phyloP scores from a whole-genome alignment of 176 grass and related monocot species.

The bread wheat (Triticum aestivum) region DNA sequence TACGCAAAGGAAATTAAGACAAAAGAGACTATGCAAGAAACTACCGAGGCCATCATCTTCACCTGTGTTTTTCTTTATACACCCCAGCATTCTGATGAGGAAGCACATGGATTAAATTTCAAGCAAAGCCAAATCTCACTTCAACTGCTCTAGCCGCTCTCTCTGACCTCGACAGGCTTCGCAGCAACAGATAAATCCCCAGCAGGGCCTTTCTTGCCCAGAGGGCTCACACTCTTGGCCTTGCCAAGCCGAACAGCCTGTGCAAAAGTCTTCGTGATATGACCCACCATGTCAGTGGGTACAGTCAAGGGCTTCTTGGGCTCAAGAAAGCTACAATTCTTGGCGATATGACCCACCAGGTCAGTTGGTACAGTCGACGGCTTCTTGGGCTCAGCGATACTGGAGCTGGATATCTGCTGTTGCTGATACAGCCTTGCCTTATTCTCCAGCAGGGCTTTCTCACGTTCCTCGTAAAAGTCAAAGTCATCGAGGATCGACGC shows the following conservation, averaged over 20 bases:
- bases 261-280: conserved; percentile 61
- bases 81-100: conserved; percentile 21
- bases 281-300: conserved; percentile 41
- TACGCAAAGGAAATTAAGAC: background rate
- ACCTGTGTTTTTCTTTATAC: conserved; percentile 20
- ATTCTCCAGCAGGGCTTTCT: conserved; percentile 67
- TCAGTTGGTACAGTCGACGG: conserved; percentile 26
- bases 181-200: conserved; percentile 17
- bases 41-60: background rate
- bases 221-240: conserved; percentile 25
- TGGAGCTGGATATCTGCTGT: conserved; percentile 33
- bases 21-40: conserved; percentile 26
- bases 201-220: conserved; percentile 15
- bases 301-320: conserved; percentile 38
- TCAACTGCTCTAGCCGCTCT: conserved; percentile 15
- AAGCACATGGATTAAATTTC: conserved; percentile 25
- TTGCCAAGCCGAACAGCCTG: conserved; percentile 56
- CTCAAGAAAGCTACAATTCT: conserved; percentile 43
- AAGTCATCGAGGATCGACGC: conserved; percentile 72
- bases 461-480: conserved; percentile 67
- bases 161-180: conserved; percentile 31
- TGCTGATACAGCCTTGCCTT: conserved; percentile 54
- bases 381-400: conserved; percentile 46
- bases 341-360: conserved; percentile 45
- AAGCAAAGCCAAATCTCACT: background rate